phyloP scores from a whole-genome alignment of 1,284 basidiomycete species.

The Cutaneotrichosporon sp. region DNA sequence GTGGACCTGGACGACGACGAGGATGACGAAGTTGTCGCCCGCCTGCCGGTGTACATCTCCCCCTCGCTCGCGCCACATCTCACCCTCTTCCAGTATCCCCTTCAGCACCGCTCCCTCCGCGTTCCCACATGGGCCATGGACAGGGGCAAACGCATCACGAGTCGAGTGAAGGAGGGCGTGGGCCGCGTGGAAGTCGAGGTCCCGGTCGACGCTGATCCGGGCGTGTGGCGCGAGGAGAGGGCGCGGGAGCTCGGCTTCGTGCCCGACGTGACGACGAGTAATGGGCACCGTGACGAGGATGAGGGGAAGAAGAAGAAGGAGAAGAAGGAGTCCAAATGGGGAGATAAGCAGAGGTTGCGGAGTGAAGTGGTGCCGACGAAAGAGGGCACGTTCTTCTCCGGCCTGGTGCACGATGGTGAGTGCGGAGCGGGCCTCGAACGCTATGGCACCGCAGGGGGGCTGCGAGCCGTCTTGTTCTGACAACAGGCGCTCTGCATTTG shows the following conservation, averaged over 20 bases:
- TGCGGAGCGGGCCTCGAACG: too few species aligned
- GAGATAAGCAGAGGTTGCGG: conserved; percentile 43
- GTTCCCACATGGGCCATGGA: conserved; percentile 39
- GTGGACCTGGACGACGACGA: conserved; percentile 28
- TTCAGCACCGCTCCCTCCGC: conserved; percentile 34
- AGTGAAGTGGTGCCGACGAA: conserved; percentile 39
- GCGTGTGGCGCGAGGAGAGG: conserved; percentile 45
- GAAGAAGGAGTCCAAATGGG: conserved; percentile 33
- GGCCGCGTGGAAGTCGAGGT: conserved; percentile 46
- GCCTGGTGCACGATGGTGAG: conserved; percentile 43
- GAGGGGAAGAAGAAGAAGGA: conserved; percentile 21
- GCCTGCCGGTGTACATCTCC: conserved; percentile 44
- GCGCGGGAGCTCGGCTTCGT: conserved; percentile 41
- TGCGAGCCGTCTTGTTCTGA: too few species aligned
- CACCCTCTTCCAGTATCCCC: conserved; percentile 45
- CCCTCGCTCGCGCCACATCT: conserved; percentile 29
- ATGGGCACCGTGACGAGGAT: conserved; percentile 25
- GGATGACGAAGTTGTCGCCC: conserved; percentile 36
- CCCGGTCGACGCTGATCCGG: conserved; percentile 38
- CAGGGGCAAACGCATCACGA: conserved; percentile 40
- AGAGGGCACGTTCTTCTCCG: conserved; percentile 34
- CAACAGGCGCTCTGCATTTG: conserved; percentile 43
- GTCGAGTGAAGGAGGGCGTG: conserved; percentile 42
- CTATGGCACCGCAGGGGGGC: too few species aligned
- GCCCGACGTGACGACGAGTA: conserved; percentile 18